phyloP scores from a whole-genome alignment of 805 yeast species.

The Torulaspora gathmanii region DNA sequence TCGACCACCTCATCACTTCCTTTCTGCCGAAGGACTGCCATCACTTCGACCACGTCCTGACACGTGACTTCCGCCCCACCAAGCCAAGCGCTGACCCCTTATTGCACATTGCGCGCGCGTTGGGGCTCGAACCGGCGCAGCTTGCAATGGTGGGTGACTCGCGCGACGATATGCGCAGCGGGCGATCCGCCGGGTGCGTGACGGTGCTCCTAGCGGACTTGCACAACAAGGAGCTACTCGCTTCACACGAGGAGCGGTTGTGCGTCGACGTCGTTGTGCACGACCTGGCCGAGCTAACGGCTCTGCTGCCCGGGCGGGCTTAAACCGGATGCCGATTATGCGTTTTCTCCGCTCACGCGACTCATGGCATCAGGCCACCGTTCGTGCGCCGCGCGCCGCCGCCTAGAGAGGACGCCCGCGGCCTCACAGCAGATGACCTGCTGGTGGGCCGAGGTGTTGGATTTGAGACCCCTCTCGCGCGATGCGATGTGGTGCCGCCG shows the following conservation, averaged over 20 bases:
- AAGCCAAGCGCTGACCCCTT: conserved; percentile 66
- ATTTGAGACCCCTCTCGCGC: neutral
- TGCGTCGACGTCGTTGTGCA: conserved; percentile 22
- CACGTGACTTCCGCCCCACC: conserved; percentile 62
- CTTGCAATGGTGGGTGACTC: conserved; percentile 73
- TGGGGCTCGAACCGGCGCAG: conserved; percentile 47
- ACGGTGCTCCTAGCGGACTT: conserved; percentile 51
- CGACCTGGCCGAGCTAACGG: conserved; percentile 17
- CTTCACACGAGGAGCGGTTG: conserved; percentile 27
- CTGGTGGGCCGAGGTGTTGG: neutral
- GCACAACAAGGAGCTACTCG: conserved; percentile 45
- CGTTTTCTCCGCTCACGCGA: too few species aligned
- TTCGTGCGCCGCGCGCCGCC: too few species aligned
- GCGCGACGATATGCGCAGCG: conserved; percentile 62
- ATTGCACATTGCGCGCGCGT: conserved; percentile 45
- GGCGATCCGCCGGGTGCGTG: conserved; percentile 56
- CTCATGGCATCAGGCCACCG: too few species aligned
- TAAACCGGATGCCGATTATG: neutral
- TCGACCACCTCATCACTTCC: conserved; percentile 44
- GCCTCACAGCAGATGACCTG: neutral
- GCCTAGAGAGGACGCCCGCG: too few species aligned
- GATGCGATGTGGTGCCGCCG: neutral
- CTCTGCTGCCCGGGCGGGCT: neutral
- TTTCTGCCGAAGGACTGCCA: conserved; percentile 40
- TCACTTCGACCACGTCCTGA: conserved; percentile 49